phyloP scores from a whole-genome alignment of 2,329 filamentous ascomycete genomes.

The Septoria linicola region DNA sequence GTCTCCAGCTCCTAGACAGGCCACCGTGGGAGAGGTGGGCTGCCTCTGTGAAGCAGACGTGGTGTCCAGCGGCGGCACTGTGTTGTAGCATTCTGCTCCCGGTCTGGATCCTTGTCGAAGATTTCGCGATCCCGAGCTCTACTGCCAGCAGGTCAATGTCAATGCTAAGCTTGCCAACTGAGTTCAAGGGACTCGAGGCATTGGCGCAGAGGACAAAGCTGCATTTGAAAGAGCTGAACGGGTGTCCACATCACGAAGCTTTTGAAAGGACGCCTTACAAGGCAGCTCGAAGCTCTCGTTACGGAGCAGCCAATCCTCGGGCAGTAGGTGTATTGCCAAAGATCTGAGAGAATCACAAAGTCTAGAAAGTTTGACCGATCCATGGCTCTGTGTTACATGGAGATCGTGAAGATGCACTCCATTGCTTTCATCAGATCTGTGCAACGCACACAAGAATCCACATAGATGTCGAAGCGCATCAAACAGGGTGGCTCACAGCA shows the following conservation, averaged over 20 bases:
- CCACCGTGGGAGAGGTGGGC: slow-evolving; percentile 15
- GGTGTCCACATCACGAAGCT: background rate
- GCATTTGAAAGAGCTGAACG: background rate
- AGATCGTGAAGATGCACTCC: background rate
- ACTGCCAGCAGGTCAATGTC: too few relatives aligned
- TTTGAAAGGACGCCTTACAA: background rate
- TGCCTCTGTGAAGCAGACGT: background rate
- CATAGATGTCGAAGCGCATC: too few relatives aligned
- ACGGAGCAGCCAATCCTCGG: slow-evolving; percentile 3
- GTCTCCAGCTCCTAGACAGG: slow-evolving; percentile 27
- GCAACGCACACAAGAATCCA: too few relatives aligned
- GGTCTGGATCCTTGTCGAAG: too few relatives aligned
- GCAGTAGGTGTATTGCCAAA: background rate
- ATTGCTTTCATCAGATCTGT: too few relatives aligned
- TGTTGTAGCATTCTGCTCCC: too few relatives aligned
- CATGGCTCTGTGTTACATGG: background rate
- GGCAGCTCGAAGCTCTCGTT: slow-evolving; percentile 1
- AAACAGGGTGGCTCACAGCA: too few relatives aligned
- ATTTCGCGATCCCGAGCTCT: too few relatives aligned
- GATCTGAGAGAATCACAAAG: background rate
- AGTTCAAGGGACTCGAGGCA: too few relatives aligned
- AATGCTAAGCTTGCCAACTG: too few relatives aligned
- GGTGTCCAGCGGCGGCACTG: too few relatives aligned
- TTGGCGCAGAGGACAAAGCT: too few relatives aligned
- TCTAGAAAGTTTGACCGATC: background rate